phyloP scores from a whole-genome alignment of 2,329 filamentous ascomycete genomes.

The Aspergillus chevalieri region DNA sequence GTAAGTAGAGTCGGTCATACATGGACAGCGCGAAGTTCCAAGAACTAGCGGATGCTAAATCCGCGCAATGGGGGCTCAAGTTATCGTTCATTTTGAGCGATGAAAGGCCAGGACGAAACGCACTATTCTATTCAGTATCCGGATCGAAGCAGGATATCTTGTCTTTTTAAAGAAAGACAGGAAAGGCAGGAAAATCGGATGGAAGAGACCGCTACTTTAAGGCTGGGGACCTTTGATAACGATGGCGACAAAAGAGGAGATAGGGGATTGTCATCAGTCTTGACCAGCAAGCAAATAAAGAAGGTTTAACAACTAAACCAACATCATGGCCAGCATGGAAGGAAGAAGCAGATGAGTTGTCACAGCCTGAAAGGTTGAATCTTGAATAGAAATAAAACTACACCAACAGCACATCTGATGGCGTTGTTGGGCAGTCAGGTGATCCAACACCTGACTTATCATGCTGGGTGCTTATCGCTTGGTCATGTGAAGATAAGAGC shows the following conservation, averaged over 20 bases:
- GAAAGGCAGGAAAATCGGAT: background rate
- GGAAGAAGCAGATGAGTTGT: background rate
- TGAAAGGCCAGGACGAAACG: background rate
- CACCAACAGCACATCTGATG: background rate
- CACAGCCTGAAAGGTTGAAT: background rate
- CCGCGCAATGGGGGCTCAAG: slow-evolving; percentile 37
- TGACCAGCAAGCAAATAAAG: background rate
- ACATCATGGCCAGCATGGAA: background rate
- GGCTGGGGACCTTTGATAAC: background rate
- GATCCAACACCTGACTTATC: background rate
- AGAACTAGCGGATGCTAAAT: slow-evolving; percentile 46
- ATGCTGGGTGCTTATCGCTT: background rate
- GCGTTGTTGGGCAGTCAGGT: background rate
- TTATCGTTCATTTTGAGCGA: slow-evolving; percentile 12
- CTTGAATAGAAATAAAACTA: background rate
- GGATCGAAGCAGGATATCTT: background rate
- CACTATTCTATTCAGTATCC: too few species aligned
- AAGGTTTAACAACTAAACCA: background rate
- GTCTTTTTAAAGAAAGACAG: background rate
- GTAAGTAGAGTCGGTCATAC: slow-evolving; percentile 30
- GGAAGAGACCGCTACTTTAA: background rate
- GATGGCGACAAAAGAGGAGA: background rate
- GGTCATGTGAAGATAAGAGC: background rate
- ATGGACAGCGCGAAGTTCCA: slow-evolving; percentile 50
- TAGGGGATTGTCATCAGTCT: background rate